Evolutionary conservation across 139 green algal species (phyloP).

Genomic region (Nannochloris sp.): DNA sequence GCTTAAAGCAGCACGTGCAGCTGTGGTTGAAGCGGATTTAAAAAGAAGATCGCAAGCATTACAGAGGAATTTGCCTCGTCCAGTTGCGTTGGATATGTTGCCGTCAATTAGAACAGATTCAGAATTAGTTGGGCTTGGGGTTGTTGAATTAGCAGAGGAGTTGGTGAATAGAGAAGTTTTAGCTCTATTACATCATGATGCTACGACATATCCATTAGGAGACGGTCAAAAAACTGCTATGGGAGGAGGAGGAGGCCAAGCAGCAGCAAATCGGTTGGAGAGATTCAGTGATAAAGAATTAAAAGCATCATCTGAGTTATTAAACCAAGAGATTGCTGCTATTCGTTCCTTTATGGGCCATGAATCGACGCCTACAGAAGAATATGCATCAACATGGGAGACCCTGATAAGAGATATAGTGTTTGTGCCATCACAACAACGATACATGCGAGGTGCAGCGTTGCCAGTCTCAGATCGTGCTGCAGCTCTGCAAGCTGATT

Average conservation of each 20-base stretch:
- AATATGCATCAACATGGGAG: constrained; percentile 52
- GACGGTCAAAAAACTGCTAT: not conserved
- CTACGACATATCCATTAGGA: constrained; percentile 48
- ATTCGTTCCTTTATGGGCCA: not conserved
- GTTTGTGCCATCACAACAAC: constrained; percentile 45
- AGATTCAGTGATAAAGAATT: not conserved
- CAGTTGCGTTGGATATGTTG: constrained; percentile 33
- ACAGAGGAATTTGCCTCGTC: constrained; percentile 67
- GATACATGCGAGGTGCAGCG: constrained; percentile 41
- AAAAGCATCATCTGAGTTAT: not conserved
- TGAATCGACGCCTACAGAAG: not conserved
- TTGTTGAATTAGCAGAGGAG: constrained; percentile 58
- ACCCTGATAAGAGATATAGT: constrained; percentile 51
- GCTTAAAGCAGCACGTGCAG: constrained; percentile 42
- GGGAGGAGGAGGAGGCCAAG: not conserved
- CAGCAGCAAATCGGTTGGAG: not conserved
- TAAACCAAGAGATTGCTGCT: not conserved
- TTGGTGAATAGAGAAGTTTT: constrained; percentile 36
- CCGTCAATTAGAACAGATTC: constrained; percentile 16
- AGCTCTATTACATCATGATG: constrained; percentile 59
- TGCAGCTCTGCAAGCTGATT: constrained; percentile 48
- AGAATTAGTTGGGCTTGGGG: not conserved
- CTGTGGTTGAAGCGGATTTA: constrained; percentile 35
- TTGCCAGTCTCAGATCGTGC: constrained; percentile 46
- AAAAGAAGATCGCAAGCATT: constrained; percentile 49